Base-by-base conservation (phyloP, 306 rosid genomes). In the Quercus glauca region DNA sequence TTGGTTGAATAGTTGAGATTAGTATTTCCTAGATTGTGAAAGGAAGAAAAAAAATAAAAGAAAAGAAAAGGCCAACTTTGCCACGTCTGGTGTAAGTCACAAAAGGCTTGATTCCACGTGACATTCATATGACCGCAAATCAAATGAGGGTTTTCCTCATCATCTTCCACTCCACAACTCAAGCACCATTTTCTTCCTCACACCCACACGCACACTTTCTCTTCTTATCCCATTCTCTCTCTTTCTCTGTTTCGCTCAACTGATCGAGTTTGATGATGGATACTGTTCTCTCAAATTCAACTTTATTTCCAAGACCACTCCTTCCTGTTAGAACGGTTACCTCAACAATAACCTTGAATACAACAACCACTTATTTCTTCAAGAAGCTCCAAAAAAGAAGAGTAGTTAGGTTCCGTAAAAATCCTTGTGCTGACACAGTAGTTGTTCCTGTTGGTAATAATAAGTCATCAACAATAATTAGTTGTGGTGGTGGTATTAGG, bases 401-500 rank as follows among this genome's bases (percentile, higher is more conserved):
- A 13, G 63, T 20, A 29, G 29, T 6, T 13, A 80, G 75, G 18
- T 73, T 60, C n/a, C 55, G 73, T n/a, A 41, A 41, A 41, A 41
- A 41, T 41, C 45, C 11, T 7, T 37, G 45, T 37, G 45, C 45
- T 37, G 45, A 37, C 45, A 37, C 45, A 7, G 45, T 37, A 37
- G 45, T 7, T 37, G 45, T 8, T 37, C 11, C 45, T 37, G 45
- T 37, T 37, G 45, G 45, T 37, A 37, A 7, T 37, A 37, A 37
- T 37, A 37, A 37, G 45, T 37, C 45, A 37, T 37, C 45, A 37
- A 37, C 45, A 37, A 37, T 37, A 37, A 37, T 37, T 1, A 37
- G 11, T 2, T 37, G 45, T 26, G 88, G 92, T 76, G 84, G 86
- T 33, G 89, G 75, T 4, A 79, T 93, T 51, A 76, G 75, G 55